Evolutionary conservation across 331 rosid genomes (phyloP).

Genomic region (Stylosanthes scabra): DNA sequence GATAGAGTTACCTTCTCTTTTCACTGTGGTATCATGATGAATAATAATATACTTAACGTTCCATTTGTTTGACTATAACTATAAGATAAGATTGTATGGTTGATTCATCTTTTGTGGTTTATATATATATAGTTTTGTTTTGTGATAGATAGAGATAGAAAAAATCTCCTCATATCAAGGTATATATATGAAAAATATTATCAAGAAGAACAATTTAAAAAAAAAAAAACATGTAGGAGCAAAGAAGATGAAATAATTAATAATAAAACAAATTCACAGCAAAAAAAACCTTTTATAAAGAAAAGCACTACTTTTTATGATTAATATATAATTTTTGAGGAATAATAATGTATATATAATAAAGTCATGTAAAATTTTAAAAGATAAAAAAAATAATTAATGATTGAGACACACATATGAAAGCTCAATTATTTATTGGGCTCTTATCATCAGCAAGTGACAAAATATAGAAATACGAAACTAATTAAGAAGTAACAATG

Average conservation of each 20-base stretch:
- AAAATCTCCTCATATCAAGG: neutral
- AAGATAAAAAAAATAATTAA: too few species aligned
- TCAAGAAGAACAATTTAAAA: too few species aligned
- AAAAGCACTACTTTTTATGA: too few species aligned
- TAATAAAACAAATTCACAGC: too few species aligned
- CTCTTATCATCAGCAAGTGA: slow-evolving; percentile 27
- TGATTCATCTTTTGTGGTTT: slow-evolving; percentile 24
- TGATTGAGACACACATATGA: slow-evolving; percentile 11
- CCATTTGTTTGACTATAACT: neutral
- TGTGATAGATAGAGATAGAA: neutral
- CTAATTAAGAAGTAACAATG: slow-evolving; percentile 8
- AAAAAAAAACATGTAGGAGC: too few species aligned
- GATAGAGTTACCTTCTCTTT: neutral
- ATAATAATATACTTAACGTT: neutral
- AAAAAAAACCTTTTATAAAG: too few species aligned
- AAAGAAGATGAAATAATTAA: too few species aligned
- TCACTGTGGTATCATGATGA: neutral
- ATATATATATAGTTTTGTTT: too few species aligned
- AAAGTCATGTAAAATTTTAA: too few species aligned
- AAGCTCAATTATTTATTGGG: slow-evolving; percentile 31
- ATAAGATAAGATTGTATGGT: neutral
- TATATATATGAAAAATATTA: too few species aligned
- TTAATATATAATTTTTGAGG: too few species aligned
- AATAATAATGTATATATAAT: too few species aligned
- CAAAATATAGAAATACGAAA: slow-evolving; percentile 8